Evolutionary conservation across 2,329 filamentous ascomycete genomes (phyloP).

Genomic region (Sarocladium strictum): DNA sequence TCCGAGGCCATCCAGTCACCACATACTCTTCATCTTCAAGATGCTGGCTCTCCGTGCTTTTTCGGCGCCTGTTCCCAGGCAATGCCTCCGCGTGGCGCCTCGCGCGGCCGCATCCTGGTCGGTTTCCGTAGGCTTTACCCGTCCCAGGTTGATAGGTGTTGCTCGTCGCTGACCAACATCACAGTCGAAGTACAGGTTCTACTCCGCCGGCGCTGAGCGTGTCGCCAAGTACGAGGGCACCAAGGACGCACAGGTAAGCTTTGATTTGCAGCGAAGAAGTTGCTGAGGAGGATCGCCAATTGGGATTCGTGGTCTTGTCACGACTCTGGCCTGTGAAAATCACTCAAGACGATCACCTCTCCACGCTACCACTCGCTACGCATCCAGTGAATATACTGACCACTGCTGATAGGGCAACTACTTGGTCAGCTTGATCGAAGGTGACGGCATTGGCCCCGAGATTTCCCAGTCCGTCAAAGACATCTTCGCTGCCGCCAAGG

Average conservation of each 20-base stretch:
- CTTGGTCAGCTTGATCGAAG: constrained; percentile 95
- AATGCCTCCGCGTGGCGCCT: constrained; percentile 68
- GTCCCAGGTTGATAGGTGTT: not conserved
- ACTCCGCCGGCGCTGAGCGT: constrained; percentile 49
- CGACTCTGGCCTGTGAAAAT: constrained; percentile 27
- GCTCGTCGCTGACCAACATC: constrained; percentile 9
- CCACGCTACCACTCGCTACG: not conserved
- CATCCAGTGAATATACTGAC: not conserved
- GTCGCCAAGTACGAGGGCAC: constrained; percentile 92
- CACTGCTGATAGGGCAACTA: constrained; percentile 68
- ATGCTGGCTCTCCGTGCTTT: constrained; percentile 83
- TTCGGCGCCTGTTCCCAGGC: constrained; percentile 67
- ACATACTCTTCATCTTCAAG: constrained; percentile 31
- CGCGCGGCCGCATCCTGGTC: constrained; percentile 42
- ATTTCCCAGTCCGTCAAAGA: constrained; percentile 98
- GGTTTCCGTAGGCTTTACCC: constrained; percentile 24
- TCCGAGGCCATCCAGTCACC: not conserved
- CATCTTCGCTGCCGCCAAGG: constrained; percentile 93
- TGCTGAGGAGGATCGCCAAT: constrained; percentile 11
- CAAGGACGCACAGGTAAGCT: constrained; percentile 79
- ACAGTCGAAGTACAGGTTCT: constrained; percentile 55
- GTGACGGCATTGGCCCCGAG: constrained; percentile 97
- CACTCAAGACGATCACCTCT: constrained; percentile 26
- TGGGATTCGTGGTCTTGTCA: constrained; percentile 4
- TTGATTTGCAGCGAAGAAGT: constrained; percentile 12